Base-by-base conservation (phyloP, 345 rosid species). In the Lumnitzera littorea region DNA sequence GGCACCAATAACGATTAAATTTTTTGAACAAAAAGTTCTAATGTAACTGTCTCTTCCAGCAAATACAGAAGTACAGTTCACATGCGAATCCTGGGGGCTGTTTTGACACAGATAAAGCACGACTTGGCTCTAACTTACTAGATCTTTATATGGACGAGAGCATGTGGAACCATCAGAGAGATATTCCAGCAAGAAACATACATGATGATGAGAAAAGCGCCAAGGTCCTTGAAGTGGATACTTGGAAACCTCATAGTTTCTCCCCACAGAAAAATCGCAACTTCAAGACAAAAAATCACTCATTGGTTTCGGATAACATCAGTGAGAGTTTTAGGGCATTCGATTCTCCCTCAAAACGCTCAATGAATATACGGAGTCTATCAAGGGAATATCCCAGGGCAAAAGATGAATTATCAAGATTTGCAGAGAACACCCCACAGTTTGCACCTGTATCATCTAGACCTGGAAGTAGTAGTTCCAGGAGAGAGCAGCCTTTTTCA, bases 211-310 rank as follows among this genome's bases (percentile, higher is more conserved):
- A 78, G 65, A 78, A 71, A 70, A 72, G 74, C 49, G 91, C 86
- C 81, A 95, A 95, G 82, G 87, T 95, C 56, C 81, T 95, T 12
- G 96, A 91, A 72, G 92, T 95, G 2, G 99, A 91, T 67, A 94
- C 99, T 43, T 94, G 99, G 99, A 90, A 79, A 78, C 95, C 96
- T 54, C 84, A 57, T 63, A 73, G 69, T 60, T 66, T 68, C 64
- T 68, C 77, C 63, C 83, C 60, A 24, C 68, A 59, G 29, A 60
- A 70, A 50, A 52, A 25, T 48, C 67, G 70, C 64, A 67, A 46
- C 56, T 66, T 67, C 51, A 23, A 55, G 23, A 54, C 84, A 20
- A 75, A 63, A 16, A 65, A 53, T n/a, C 46, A 60, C 41, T 20
- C 62, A 24, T 50, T 62, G 11, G 51, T 72, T 13, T 68, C 73